Percentiles rank a stretch among this genome's conserved stretches.
These are phyloP conservation scores for Aspergillus pseudonomiae DNA, from an alignment of 2,329 filamentous ascomycete species.

Conservation along the genomic window DNA sequence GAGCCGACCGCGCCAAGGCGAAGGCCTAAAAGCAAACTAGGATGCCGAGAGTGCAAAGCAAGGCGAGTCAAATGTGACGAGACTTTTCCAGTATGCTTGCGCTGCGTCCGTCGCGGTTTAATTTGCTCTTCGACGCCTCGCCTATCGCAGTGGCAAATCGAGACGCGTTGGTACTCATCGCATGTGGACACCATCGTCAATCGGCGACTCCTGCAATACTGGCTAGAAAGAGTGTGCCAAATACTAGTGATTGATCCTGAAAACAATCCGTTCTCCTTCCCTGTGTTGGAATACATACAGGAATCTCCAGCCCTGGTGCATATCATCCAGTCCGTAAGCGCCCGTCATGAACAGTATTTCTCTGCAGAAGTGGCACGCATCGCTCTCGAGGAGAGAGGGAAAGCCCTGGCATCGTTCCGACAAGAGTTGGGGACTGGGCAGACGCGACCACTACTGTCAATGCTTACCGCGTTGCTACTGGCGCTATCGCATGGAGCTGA, in stretches of 20 bases:
- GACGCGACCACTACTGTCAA: background rate
- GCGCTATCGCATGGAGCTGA: slow-evolving; percentile 13
- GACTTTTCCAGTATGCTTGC: slow-evolving; percentile 19
- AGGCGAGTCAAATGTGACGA: slow-evolving; percentile 26
- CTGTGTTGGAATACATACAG: slow-evolving; percentile 11
- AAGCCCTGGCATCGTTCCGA: slow-evolving; percentile 14
- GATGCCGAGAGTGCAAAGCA: slow-evolving; percentile 22
- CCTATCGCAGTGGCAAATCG: slow-evolving; percentile 14
- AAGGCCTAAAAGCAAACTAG: background rate
- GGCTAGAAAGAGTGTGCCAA: slow-evolving; percentile 19
- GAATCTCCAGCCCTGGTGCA: slow-evolving; percentile 17
- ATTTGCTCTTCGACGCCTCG: slow-evolving; percentile 12
- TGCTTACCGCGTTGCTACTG: background rate
- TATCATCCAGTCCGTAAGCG: slow-evolving; percentile 18
- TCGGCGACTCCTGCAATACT: slow-evolving; percentile 17
- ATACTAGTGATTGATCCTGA: slow-evolving; percentile 16
- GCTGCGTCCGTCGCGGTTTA: slow-evolving; percentile 14
- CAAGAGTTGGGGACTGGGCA: background rate
- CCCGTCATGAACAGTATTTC: slow-evolving; percentile 20
- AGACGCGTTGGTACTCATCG: background rate
- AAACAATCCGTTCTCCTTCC: slow-evolving; percentile 18
- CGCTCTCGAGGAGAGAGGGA: slow-evolving; percentile 18
- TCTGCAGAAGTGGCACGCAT: background rate
- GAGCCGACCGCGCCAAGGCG: background rate
- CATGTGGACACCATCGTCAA: slow-evolving; percentile 1